phyloP scores from a whole-genome alignment of 495 filamentous ascomycete species.

The Lasiosphaeria hispida region DNA sequence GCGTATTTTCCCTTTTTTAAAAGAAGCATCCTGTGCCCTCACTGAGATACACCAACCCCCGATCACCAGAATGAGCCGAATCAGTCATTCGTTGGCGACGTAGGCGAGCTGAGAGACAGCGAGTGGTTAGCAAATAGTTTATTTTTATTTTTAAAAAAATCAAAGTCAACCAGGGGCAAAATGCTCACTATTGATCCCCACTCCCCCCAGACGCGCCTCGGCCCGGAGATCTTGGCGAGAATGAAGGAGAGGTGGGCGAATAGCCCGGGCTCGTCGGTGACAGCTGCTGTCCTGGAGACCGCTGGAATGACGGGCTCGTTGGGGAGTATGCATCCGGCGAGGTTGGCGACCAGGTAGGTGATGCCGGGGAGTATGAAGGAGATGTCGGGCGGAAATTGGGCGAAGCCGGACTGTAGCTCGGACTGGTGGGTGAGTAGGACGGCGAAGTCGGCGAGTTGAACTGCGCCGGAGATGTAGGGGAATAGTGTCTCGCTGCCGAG shows the following conservation, averaged over 20 bases:
- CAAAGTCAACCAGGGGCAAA: too few species aligned
- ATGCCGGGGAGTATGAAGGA: slow-evolving; percentile 68
- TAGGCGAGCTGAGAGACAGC: slow-evolving; percentile 29
- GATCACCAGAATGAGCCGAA: neutral
- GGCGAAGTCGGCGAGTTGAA: slow-evolving; percentile 63
- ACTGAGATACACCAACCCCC: neutral
- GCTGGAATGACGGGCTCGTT: slow-evolving; percentile 68
- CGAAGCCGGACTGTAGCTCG: slow-evolving; percentile 62
- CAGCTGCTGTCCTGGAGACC: slow-evolving; percentile 51
- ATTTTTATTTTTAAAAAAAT: neutral
- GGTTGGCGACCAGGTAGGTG: slow-evolving; percentile 66
- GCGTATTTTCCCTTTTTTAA: neutral
- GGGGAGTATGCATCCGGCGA: slow-evolving; percentile 73
- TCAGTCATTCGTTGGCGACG: slow-evolving; percentile 36
- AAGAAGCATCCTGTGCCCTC: slow-evolving; percentile 8
- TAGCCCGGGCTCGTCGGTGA: slow-evolving; percentile 56
- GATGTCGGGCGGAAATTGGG: slow-evolving; percentile 60
- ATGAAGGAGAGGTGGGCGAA: slow-evolving; percentile 50
- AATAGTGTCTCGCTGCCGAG: slow-evolving; percentile 59
- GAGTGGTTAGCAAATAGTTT: slow-evolving; percentile 17
- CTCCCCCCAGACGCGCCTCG: slow-evolving; percentile 29
- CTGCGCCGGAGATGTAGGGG: slow-evolving; percentile 57
- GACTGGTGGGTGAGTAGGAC: slow-evolving; percentile 61
- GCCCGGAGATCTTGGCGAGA: slow-evolving; percentile 43
- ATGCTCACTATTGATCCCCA: slow-evolving; percentile 37